Evolutionary conservation across 345 rosid genomes (phyloP).

Genomic region (Hypericum perforatum): DNA sequence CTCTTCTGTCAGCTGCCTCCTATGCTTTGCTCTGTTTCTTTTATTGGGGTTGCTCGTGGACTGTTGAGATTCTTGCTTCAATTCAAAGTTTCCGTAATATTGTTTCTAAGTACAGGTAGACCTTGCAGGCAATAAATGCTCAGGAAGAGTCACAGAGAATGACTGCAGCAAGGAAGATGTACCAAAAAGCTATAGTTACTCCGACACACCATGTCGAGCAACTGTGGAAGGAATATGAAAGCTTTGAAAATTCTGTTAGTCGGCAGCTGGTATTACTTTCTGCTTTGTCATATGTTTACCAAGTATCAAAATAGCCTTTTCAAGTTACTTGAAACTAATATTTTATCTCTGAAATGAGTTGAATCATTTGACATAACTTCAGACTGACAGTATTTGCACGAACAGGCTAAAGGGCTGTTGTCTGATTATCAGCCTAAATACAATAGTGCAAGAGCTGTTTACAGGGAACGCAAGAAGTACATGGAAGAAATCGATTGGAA

Average conservation of each 20-base stretch:
- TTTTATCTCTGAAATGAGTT: background rate
- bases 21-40: too few species aligned
- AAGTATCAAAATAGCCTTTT: background rate
- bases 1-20: too few species aligned
- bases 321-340: background rate
- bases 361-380: background rate
- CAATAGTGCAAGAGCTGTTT: constrained; percentile 89
- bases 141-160: constrained; percentile 80
- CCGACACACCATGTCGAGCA: constrained; percentile 90
- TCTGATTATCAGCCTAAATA: constrained; percentile 89
- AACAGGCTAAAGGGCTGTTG: constrained; percentile 87
- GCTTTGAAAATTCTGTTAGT: constrained; percentile 85
- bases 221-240: constrained; percentile 91
- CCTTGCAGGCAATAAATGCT: constrained; percentile 48
- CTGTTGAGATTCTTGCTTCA: background rate
- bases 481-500: constrained; percentile 92
- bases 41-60: background rate
- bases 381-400: constrained; percentile 18
- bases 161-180: constrained; percentile 66
- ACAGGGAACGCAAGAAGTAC: constrained; percentile 84
- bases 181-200: constrained; percentile 81
- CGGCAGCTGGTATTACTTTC: constrained; percentile 67
- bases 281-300: background rate
- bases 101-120: constrained; percentile 15
- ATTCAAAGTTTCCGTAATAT: constrained; percentile 4